These are phyloP conservation scores for Batkoa obscura DNA, from an alignment of 371 early-diverging fungal species.

Conservation along the genomic window DNA sequence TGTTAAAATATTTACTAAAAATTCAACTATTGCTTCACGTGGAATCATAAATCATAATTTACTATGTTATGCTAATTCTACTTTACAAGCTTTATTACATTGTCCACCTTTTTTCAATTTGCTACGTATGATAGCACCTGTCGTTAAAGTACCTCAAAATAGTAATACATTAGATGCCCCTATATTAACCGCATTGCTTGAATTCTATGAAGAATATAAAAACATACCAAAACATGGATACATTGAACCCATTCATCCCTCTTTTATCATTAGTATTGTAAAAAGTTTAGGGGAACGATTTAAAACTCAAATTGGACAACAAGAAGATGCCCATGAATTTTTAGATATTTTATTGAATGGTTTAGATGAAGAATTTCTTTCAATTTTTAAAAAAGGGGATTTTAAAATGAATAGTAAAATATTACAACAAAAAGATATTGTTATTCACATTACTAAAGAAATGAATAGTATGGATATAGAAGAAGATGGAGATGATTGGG, in stretches of 20 bases:
- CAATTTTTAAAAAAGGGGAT: not conserved
- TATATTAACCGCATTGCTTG: not conserved
- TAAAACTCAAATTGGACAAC: conserved; percentile 37
- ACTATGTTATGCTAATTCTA: not conserved
- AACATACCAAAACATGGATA: not conserved
- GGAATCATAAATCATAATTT: not conserved
- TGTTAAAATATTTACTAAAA: no score
- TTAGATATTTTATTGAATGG: conserved; percentile 80
- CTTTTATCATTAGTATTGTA: not conserved
- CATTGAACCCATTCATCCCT: not conserved
- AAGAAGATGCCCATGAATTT: conserved; percentile 96
- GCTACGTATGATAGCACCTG: not conserved
- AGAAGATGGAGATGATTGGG: conserved; percentile 41
- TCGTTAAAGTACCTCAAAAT: not conserved
- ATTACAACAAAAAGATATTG: not conserved
- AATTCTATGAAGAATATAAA: not conserved
- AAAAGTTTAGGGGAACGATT: not conserved
- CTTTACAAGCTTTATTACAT: not conserved
- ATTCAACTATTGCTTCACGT: not conserved
- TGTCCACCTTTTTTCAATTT: not conserved
- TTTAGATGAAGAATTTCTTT: conserved; percentile 76
- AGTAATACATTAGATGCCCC: not conserved
- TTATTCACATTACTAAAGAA: conserved; percentile 11
- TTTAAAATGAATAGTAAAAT: not conserved
- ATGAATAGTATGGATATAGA: conserved; percentile 5